phyloP scores from a whole-genome alignment of 2,329 filamentous ascomycete species.

The Fusarium clavum region DNA sequence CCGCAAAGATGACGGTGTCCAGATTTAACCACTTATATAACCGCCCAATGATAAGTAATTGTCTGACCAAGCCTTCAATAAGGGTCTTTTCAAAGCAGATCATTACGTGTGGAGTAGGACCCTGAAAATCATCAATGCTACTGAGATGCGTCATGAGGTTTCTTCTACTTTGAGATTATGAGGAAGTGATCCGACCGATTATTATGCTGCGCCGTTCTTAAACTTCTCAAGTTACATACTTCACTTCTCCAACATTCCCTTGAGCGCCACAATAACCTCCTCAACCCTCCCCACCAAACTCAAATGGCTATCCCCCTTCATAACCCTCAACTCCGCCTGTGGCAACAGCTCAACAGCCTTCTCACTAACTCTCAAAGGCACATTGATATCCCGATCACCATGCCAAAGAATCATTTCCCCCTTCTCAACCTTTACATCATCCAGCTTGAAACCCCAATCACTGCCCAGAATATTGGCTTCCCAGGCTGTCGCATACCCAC shows the following conservation, averaged over 20 bases:
- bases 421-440: constrained; percentile 23
- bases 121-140: not conserved
- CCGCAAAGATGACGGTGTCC: constrained; percentile 14
- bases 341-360: constrained; percentile 18
- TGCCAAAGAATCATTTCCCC: constrained; percentile 29
- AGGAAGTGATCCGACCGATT: not conserved
- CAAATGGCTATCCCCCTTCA: constrained; percentile 31
- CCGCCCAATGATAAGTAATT: constrained; percentile 1
- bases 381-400: constrained; percentile 23
- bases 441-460: constrained; percentile 29
- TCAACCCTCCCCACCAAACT: constrained; percentile 14
- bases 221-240: too few species aligned
- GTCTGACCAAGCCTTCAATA: not conserved
- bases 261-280: constrained; percentile 3
- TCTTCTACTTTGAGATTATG: not conserved
- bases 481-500: constrained; percentile 20
- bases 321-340: constrained; percentile 10
- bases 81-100: not conserved
- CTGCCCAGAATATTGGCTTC: constrained; percentile 24
- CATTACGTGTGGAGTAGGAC: not conserved
- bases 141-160: not conserved
- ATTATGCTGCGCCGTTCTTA: too few species aligned
- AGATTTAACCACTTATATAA: constrained; percentile 22
- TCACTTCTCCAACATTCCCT: constrained; percentile 9
- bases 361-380: constrained; percentile 14